Evolutionary conservation across 495 filamentous ascomycete genomes (phyloP).

Genomic region (Tuber magnatum): DNA sequence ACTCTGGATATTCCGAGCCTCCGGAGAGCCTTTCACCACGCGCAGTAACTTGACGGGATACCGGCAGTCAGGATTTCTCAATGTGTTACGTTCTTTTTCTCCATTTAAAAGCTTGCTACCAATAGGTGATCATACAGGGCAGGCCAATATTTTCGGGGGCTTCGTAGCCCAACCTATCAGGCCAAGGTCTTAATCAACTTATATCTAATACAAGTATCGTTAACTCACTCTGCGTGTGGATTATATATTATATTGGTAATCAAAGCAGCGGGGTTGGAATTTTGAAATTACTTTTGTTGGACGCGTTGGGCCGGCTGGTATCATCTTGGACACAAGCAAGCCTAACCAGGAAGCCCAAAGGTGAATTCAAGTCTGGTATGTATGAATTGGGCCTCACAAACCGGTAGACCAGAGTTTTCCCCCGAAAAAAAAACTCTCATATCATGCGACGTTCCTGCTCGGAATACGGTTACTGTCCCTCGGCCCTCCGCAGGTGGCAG

Average conservation of each 20-base stretch:
- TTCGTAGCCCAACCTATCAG: neutral
- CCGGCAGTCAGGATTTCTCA: neutral
- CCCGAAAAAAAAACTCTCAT: neutral
- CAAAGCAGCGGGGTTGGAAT: neutral
- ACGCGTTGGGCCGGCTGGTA: neutral
- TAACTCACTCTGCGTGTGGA: neutral
- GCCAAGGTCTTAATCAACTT: neutral
- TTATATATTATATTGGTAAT: neutral
- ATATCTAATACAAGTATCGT: neutral
- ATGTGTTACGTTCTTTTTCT: neutral
- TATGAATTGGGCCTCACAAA: neutral
- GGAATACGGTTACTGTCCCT: neutral
- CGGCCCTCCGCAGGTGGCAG: neutral
- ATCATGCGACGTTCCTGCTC: neutral
- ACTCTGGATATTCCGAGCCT: neutral
- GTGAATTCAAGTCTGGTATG: neutral
- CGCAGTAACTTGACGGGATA: neutral
- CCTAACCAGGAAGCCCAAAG: neutral
- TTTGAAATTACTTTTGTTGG: neutral
- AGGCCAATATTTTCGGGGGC: neutral
- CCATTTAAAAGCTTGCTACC: neutral
- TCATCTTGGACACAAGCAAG: neutral
- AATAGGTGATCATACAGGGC: neutral
- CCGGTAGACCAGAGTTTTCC: neutral
- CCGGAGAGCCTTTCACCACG: neutral